Conservation (phyloP, 306 rosid genomes). For the Begonia masoniana region DNA sequence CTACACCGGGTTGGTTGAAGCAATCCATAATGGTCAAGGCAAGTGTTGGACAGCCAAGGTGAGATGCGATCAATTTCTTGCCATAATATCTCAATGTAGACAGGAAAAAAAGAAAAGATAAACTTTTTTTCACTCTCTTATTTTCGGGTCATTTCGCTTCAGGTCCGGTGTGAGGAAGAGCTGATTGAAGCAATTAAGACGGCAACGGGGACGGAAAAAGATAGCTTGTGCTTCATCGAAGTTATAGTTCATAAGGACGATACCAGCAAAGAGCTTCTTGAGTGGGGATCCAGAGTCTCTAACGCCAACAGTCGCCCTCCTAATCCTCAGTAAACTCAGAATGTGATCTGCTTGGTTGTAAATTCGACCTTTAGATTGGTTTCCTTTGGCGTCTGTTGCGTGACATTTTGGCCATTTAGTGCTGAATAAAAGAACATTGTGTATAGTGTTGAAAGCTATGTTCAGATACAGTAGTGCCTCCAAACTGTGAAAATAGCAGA, state of each 20-base stretch:
- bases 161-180: conserved; percentile 55
- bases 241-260: conserved; percentile 52
- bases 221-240: conserved; percentile 46
- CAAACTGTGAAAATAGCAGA: too few relatives aligned
- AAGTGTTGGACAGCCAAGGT: conserved; percentile 78
- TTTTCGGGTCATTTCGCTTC: background rate
- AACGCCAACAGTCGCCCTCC: conserved; percentile 28
- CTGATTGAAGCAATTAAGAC: conserved; percentile 32
- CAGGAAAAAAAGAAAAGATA: too few relatives aligned
- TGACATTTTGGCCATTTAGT: too few relatives aligned
- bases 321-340: conserved; percentile 21
- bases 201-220: conserved; percentile 35
- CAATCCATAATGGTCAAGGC: conserved; percentile 57
- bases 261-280: conserved; percentile 56
- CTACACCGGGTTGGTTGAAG: conserved; percentile 46
- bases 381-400: too few relatives aligned
- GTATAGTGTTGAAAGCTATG: too few relatives aligned
- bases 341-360: too few relatives aligned
- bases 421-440: too few relatives aligned
- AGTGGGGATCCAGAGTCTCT: conserved; percentile 49
- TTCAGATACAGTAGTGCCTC: too few relatives aligned
- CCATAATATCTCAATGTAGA: too few relatives aligned
- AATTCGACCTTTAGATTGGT: too few relatives aligned
- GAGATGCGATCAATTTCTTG: background rate
- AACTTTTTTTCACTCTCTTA: background rate